A percentile compares a stretch with the other conserved stretches of the same genome.
Conservation (phyloP, 495 filamentous ascomycete species). For the Xylaria sp. region DNA sequence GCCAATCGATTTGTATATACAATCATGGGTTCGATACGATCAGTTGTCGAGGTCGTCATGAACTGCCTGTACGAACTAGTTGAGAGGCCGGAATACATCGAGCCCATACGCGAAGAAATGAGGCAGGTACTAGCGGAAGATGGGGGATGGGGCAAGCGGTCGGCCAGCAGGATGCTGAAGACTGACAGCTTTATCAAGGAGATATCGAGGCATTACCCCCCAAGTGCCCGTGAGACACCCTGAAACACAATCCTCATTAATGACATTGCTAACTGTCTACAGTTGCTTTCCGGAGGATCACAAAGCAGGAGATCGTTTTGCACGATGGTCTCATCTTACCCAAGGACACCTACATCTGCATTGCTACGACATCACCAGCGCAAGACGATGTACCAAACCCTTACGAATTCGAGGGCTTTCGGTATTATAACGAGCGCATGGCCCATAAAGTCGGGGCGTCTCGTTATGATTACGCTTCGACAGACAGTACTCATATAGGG, state of each 20-base stretch:
- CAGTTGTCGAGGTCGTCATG: neutral
- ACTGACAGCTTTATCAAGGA: neutral
- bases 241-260: neutral
- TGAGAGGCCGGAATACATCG: neutral
- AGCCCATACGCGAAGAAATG: slow-evolving; percentile 1
- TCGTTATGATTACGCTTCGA: slow-evolving; percentile 5
- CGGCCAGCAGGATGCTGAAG: slow-evolving; percentile 7
- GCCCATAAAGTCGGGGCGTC: neutral
- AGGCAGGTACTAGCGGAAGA: neutral
- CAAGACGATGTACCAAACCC: slow-evolving; percentile 2
- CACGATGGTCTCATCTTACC: neutral
- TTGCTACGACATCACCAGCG: neutral
- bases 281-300: neutral
- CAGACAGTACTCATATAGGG: neutral
- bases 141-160: neutral
- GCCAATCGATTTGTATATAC: slow-evolving; percentile 2
- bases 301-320: slow-evolving; percentile 5
- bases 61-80: slow-evolving; percentile 3
- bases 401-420: neutral
- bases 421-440: neutral
- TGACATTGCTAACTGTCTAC: neutral
- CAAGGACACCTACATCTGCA: neutral
- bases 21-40: neutral
- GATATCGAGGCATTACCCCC: neutral
- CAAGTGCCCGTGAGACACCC: neutral